phyloP scores from a whole-genome alignment of 2,329 filamentous ascomycete genomes.

The Gliomastix tumulicola region DNA sequence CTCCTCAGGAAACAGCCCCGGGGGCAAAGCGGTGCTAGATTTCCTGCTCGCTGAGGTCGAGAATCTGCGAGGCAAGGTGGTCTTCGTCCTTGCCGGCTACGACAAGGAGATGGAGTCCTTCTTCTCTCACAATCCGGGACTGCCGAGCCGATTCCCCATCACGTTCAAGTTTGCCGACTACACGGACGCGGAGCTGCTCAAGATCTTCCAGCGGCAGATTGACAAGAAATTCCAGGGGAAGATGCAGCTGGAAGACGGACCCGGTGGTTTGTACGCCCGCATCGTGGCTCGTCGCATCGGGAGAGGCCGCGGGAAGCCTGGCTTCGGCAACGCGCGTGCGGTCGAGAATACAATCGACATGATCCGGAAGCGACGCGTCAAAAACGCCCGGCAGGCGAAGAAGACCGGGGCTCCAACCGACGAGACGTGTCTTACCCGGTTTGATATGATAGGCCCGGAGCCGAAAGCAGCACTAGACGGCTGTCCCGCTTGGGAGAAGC shows the following conservation, averaged over 20 bases:
- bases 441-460: constrained; percentile 67
- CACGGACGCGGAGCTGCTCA: constrained; percentile 53
- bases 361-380: constrained; percentile 49
- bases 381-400: constrained; percentile 29
- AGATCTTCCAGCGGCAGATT: constrained; percentile 52
- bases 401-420: constrained; percentile 32
- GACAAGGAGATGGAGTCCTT: constrained; percentile 69
- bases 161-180: constrained; percentile 65
- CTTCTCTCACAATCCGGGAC: constrained; percentile 65
- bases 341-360: constrained; percentile 53
- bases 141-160: constrained; percentile 62
- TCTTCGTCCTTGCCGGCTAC: constrained; percentile 70
- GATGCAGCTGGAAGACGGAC: constrained; percentile 55
- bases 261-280: constrained; percentile 53
- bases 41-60: constrained; percentile 68
- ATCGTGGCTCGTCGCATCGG: constrained; percentile 58
- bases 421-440: constrained; percentile 52
- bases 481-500: constrained; percentile 48
- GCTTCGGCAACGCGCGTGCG: constrained; percentile 67
- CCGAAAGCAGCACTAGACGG: constrained; percentile 43
- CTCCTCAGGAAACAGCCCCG: constrained; percentile 46
- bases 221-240: constrained; percentile 40
- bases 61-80: constrained; percentile 60
- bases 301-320: constrained; percentile 51
- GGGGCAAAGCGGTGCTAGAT: constrained; percentile 59